These are phyloP conservation scores for Leucosporidium yakuticum DNA, from an alignment of 768 basidiomycete species.

Conservation along the genomic window DNA sequence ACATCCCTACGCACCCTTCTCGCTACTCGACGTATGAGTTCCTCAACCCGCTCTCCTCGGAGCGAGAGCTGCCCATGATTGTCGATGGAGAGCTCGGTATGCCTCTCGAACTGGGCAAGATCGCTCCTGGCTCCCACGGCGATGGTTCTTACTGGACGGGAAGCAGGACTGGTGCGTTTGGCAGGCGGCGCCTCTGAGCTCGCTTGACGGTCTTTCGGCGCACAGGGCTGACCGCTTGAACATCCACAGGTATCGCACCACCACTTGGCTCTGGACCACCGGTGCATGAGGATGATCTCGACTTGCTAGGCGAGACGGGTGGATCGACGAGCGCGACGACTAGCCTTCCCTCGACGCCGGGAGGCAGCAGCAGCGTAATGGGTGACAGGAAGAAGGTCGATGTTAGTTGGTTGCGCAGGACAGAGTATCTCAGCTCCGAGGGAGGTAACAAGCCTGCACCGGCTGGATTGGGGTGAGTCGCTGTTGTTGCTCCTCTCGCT, in stretches of 20 bases:
- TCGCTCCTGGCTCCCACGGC: constrained; percentile 77
- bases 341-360: constrained; percentile 43
- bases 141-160: constrained; percentile 54
- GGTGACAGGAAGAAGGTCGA: constrained; percentile 49
- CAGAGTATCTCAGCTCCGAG: constrained; percentile 61
- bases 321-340: constrained; percentile 48
- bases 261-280: background rate
- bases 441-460: constrained; percentile 14
- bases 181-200: constrained; percentile 63
- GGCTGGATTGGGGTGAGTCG: constrained; percentile 1
- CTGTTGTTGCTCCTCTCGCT: background rate
- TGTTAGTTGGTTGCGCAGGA: constrained; percentile 87
- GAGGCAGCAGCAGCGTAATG: constrained; percentile 44
- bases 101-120: constrained; percentile 81
- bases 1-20: constrained; percentile 81
- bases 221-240: constrained; percentile 26
- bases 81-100: constrained; percentile 95
- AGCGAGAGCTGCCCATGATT: constrained; percentile 85
- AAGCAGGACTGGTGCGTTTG: constrained; percentile 18
- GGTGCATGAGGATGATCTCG: constrained; percentile 38
- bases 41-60: constrained; percentile 69
- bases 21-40: constrained; percentile 84
- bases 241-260: constrained; percentile 2
- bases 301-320: constrained; percentile 61
- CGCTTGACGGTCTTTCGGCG: constrained; percentile 64